Evolutionary conservation across 805 yeast genomes (phyloP).

Genomic region (Nakazawaea laoshanensis): DNA sequence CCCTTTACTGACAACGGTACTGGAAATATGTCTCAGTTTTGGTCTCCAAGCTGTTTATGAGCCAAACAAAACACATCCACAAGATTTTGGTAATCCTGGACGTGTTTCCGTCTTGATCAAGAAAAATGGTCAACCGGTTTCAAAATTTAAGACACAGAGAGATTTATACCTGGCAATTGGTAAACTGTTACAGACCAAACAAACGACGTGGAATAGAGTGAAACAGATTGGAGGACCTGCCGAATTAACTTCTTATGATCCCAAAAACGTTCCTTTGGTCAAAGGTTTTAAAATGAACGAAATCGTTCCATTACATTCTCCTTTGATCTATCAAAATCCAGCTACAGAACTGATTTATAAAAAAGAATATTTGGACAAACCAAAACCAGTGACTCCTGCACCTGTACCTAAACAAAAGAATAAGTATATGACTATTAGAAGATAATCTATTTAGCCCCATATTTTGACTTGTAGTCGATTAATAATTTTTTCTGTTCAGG

Average conservation of each 20-base stretch:
- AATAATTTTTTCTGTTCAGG: slow-evolving; percentile 50
- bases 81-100: slow-evolving; percentile 97
- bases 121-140: slow-evolving; percentile 32
- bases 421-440: slow-evolving; percentile 56
- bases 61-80: slow-evolving; percentile 87
- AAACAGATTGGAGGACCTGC: slow-evolving; percentile 59
- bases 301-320: slow-evolving; percentile 82
- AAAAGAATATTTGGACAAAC: slow-evolving; percentile 18
- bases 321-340: slow-evolving; percentile 76
- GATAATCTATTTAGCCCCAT: slow-evolving; percentile 22
- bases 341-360: slow-evolving; percentile 65
- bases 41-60: slow-evolving; percentile 40
- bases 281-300: slow-evolving; percentile 80
- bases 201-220: slow-evolving; percentile 59
- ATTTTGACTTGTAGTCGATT: slow-evolving; percentile 46
- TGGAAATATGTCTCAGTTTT: slow-evolving; percentile 51
- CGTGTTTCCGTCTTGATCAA: slow-evolving; percentile 72
- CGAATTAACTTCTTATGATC: slow-evolving; percentile 46
- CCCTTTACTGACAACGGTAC: slow-evolving; percentile 78
- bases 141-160: slow-evolving; percentile 45
- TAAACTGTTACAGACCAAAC: slow-evolving; percentile 47
- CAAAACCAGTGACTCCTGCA: slow-evolving; percentile 31
- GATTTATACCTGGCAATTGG: slow-evolving; percentile 54
- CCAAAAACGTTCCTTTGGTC: slow-evolving; percentile 65
- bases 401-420: slow-evolving; percentile 45